phyloP scores from a whole-genome alignment of 208 protist genomes.

The Blechomonas ayalai region DNA sequence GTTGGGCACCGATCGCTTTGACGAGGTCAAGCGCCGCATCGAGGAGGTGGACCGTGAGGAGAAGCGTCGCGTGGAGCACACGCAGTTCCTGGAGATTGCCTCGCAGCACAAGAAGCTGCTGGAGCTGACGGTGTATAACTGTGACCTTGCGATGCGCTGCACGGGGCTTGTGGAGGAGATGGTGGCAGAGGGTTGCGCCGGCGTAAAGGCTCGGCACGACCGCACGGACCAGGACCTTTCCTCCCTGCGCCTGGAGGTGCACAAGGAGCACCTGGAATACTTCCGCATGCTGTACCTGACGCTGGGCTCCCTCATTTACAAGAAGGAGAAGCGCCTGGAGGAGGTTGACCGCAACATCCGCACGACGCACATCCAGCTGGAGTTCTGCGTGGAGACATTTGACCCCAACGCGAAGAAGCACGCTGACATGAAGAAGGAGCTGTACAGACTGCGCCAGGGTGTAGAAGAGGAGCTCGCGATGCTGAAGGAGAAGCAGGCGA shows the following conservation, averaged over 20 bases:
- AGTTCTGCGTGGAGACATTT: constrained; percentile 80
- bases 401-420: constrained; percentile 74
- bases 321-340: constrained; percentile 56
- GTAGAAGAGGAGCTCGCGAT: constrained; percentile 68
- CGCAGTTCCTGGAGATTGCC: constrained; percentile 36
- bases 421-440: constrained; percentile 64
- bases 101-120: constrained; percentile 54
- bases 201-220: constrained; percentile 44
- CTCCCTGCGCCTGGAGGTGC: constrained; percentile 27
- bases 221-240: constrained; percentile 40
- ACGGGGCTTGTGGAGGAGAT: constrained; percentile 39
- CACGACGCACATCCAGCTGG: constrained; percentile 65
- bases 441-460: constrained; percentile 35
- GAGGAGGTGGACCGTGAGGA: constrained; percentile 50
- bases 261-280: constrained; percentile 54
- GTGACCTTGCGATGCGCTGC: constrained; percentile 40
- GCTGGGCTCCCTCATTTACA: constrained; percentile 31
- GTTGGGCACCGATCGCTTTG: constrained; percentile 34
- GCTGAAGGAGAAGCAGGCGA: constrained; percentile 69
- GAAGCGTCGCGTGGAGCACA: constrained; percentile 39
- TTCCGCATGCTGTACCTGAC: constrained; percentile 54
- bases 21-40: constrained; percentile 45
- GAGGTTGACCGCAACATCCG: constrained; percentile 77
- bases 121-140: constrained; percentile 49
- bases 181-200: constrained; percentile 36